Evolutionary conservation across 768 basidiomycete genomes (phyloP), one percentile per base, ranked within the genome.

Genomic region (Obba rivulosa): DNA sequence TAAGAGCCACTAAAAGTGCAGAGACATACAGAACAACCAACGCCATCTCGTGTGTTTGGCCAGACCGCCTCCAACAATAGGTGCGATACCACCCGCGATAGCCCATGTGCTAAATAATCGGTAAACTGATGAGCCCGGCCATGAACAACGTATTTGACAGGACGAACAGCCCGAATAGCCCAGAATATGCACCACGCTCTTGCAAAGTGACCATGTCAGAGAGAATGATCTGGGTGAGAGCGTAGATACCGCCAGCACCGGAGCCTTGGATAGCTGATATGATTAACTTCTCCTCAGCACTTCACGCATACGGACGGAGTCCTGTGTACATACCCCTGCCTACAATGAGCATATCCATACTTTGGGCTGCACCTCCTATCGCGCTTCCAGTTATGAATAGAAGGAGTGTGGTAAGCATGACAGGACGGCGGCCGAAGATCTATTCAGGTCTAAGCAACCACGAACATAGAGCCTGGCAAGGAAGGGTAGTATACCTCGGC

Each of bases 341-440:
- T 9, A 61, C 67, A 41, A 75, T 72, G 1, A 71, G 51, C 66
- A 66, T 66, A 2, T 53, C 45, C 67, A 74, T 71, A 35, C 49
- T 66, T 24, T 66, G 57, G 0, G 71, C 66, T 0, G 68, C 57
- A 1, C 68, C 73, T n/a, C 60, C 61, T 2, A 75, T 18, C 0
- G 69, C 70, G 13, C 64, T 64, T 0, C 73, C 73, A 25, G 70
- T 20, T 0, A 69, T 66, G 46, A 71, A 71, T 20, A 67, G 46
- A 0, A 57, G 17, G n/a, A 70, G 50, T 16, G 59, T 54, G 1
- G 47, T 54, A 8, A 69, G 46, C 37, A 70, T 54, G 34, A 64
- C 51, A 5, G 66, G 64, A 2, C 56, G 53, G 4, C 69, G 59
- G 0, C 69, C 69, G 46, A 71, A 67, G 2, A 66, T 58, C 43